A percentile compares a stretch with the other conserved stretches of the same genome.
These are phyloP conservation scores for Senecio squalidus DNA, from an alignment of 140 eudicot genomes.

Conservation along the genomic window DNA sequence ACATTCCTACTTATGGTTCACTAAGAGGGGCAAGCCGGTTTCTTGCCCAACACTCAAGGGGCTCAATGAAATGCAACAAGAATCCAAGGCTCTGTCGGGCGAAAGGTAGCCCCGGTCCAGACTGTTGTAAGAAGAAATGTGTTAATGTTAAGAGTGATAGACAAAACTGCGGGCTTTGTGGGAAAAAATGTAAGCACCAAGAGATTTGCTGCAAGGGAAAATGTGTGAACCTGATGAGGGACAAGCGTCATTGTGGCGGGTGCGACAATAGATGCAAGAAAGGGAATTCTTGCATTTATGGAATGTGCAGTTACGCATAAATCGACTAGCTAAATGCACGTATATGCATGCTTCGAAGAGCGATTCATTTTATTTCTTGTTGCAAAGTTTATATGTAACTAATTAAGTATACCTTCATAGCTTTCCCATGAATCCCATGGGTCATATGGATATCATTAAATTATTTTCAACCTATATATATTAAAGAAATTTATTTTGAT, in stretches of 20 bases:
- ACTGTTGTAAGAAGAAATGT: conserved; percentile 66
- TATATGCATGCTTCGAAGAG: conserved; percentile 6
- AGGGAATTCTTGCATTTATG: conserved; percentile 31
- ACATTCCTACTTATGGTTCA: conserved; percentile 18
- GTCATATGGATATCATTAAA: not conserved
- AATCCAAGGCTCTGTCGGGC: conserved; percentile 51
- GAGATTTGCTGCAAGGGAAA: conserved; percentile 63
- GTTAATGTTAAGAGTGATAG: conserved; percentile 47
- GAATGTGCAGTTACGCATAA: conserved; percentile 59
- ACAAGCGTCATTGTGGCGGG: conserved; percentile 57
- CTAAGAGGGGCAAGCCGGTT: conserved; percentile 38
- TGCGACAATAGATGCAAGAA: conserved; percentile 47
- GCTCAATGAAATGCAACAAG: conserved; percentile 42
- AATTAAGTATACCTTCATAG: not conserved
- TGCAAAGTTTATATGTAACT: conserved; percentile 12
- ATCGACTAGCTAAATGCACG: not conserved
- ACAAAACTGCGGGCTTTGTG: conserved; percentile 57
- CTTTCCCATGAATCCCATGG: not conserved
- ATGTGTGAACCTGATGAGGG: conserved; percentile 37
- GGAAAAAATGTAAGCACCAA: conserved; percentile 44
- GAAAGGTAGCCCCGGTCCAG: conserved; percentile 52
- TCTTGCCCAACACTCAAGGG: conserved; percentile 27
- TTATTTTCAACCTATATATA: too few species aligned
- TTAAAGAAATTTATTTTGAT: too few species aligned
- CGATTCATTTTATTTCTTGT: not conserved